These are phyloP conservation scores for Nicotiana obtusifolia DNA, from an alignment of 257 asterid genomes.

Conservation along the genomic window DNA sequence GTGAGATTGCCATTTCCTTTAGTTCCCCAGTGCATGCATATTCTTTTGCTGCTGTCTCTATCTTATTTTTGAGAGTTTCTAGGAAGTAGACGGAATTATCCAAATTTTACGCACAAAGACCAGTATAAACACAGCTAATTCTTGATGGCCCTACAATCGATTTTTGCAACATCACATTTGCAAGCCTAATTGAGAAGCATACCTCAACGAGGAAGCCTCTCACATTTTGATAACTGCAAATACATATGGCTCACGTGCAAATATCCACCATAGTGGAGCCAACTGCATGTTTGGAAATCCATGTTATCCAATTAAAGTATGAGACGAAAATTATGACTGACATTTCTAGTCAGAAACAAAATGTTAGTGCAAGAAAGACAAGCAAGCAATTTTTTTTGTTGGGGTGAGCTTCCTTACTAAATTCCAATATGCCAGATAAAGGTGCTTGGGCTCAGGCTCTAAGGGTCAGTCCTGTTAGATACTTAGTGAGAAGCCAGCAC, in stretches of 20 bases:
- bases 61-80: not conserved
- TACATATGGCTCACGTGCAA: constrained; percentile 55
- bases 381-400: constrained; percentile 17
- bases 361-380: constrained; percentile 13
- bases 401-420: constrained; percentile 30
- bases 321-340: constrained; percentile 12
- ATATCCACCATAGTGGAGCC: constrained; percentile 58
- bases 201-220: constrained; percentile 92
- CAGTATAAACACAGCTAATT: not conserved
- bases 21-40: not conserved
- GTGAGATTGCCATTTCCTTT: not conserved
- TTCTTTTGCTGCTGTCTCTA: not conserved
- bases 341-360: not conserved
- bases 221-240: constrained; percentile 60
- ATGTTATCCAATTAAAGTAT: constrained; percentile 37
- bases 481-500: constrained; percentile 62
- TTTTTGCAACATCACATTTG: constrained; percentile 26
- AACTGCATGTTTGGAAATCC: constrained; percentile 78
- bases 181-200: constrained; percentile 66
- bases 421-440: constrained; percentile 50
- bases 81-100: not conserved
- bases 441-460: constrained; percentile 50
- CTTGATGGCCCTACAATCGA: constrained; percentile 2
- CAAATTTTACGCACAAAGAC: not conserved
- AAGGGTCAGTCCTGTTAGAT: constrained; percentile 58